Evolutionary conservation across 2,329 filamentous ascomycete genomes (phyloP).

Genomic region (Aspergillus fijiensis): DNA sequence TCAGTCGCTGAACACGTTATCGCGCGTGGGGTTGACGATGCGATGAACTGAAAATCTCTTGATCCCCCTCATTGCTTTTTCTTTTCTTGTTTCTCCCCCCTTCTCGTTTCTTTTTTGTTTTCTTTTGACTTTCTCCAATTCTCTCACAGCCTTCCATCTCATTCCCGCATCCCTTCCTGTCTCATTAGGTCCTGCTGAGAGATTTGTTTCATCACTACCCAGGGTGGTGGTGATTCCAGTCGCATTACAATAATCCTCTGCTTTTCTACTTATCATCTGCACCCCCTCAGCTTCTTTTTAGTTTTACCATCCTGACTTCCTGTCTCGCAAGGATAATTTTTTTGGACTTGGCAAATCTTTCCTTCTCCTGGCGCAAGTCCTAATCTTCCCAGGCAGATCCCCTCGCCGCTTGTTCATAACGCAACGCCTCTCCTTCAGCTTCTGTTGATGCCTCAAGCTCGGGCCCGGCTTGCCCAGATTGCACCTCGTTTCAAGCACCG

Average conservation of each 20-base stretch:
- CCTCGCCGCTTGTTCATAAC: not conserved
- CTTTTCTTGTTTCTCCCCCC: not conserved
- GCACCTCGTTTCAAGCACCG: not conserved
- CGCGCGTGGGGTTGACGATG: conserved; percentile 13
- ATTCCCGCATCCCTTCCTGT: conserved; percentile 9
- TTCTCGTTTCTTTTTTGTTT: conserved; percentile 5
- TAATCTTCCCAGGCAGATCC: not conserved
- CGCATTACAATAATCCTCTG: not conserved
- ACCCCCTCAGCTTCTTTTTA: too few species aligned
- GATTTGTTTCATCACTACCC: not conserved
- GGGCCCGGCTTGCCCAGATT: not conserved
- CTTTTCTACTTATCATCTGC: not conserved
- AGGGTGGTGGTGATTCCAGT: not conserved
- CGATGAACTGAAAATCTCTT: conserved; percentile 4
- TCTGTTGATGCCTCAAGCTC: not conserved
- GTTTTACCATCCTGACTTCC: too few species aligned
- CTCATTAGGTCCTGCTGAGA: conserved; percentile 1
- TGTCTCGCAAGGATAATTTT: not conserved
- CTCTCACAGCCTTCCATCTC: conserved; percentile 14
- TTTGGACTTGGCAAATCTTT: not conserved
- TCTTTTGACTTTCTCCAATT: conserved; percentile 6
- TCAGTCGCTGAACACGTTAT: conserved; percentile 13
- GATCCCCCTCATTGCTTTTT: conserved; percentile 5
- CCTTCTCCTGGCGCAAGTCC: not conserved
- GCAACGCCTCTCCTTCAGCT: not conserved